Percentiles rank a stretch among this genome's conserved stretches.
These are phyloP conservation scores for Apium graveolens DNA, from an alignment of 129 eudicot genomes.

Conservation along the genomic window DNA sequence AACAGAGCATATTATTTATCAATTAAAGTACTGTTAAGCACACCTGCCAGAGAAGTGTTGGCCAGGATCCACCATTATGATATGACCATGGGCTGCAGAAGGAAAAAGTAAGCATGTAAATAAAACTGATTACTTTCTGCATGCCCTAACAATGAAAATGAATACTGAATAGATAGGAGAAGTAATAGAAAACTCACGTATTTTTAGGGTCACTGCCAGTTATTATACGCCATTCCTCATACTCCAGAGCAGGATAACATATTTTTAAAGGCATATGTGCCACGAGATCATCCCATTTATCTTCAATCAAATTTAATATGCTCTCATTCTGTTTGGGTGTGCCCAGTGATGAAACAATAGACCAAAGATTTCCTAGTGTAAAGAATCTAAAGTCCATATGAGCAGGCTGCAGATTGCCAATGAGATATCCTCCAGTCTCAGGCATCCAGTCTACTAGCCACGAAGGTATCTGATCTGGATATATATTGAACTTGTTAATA, in stretches of 20 bases:
- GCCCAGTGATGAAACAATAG: slow-evolving; percentile 74
- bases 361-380: slow-evolving; percentile 82
- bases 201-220: slow-evolving; percentile 95
- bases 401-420: slow-evolving; percentile 86
- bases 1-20: neutral
- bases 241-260: slow-evolving; percentile 79
- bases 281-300: slow-evolving; percentile 82
- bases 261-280: slow-evolving; percentile 83
- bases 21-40: slow-evolving; percentile 1
- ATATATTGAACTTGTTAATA: slow-evolving; percentile 75
- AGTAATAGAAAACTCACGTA: slow-evolving; percentile 33
- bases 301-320: slow-evolving; percentile 63
- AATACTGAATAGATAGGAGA: slow-evolving; percentile 6
- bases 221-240: slow-evolving; percentile 85
- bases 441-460: slow-evolving; percentile 96
- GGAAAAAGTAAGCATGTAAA: neutral
- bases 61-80: slow-evolving; percentile 98
- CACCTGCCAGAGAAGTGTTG: slow-evolving; percentile 97
- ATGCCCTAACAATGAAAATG: neutral
- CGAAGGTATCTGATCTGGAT: slow-evolving; percentile 82
- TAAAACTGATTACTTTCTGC: neutral
- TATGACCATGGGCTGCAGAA: slow-evolving; percentile 86
- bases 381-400: slow-evolving; percentile 94
- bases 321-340: slow-evolving; percentile 60
- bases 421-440: slow-evolving; percentile 70